Evolutionary conservation across 208 protist species (phyloP), one percentile per base, ranked within the genome.

Genomic region (Acanthamoeba healyi): DNA sequence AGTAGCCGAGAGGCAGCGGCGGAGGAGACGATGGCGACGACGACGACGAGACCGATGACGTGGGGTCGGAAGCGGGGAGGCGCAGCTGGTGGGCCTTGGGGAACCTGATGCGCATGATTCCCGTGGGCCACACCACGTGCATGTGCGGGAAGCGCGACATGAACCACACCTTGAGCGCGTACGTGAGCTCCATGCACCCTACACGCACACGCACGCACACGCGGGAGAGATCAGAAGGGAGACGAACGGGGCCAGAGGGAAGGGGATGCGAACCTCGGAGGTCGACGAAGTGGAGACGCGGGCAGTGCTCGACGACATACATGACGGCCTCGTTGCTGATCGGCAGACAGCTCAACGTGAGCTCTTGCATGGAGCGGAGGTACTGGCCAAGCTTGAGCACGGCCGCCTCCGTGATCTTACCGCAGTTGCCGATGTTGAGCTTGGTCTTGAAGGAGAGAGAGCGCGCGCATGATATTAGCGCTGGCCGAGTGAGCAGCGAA

Each of bases 111-210:
- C 63, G 54, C 86, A 92, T 92, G 56, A 72, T 77, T 51, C 56
- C 63, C 15, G 63, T 77, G 14, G 86, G 86, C 86, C 54, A 92
- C 56, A 72, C 63, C 56, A 92, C 58, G 36, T 92, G 38, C 63
- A 92, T 54, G 86, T 92, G 86, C 40, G 86, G 86, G 86, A 92
- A 92, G 22, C 86, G 54, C 14, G 86, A 65, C 86, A 77, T 92
- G 24, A 92, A 92, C 86, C 86, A 92, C 86, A 92, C 86, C 86
- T 92, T 92, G 56, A 92, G 54, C 34, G 56, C 36, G 46, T 49
- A 92, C 32, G 74, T 84, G 26, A 84, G 74, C 44, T 84, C 74
- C 74, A 84, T 84, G 26, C 86, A 92, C 9, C 54, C 82, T 72
- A 36, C 42, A 29, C 6, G 34, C 38, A 46, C 72, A 12, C 24